These are phyloP conservation scores for Tuber aestivum DNA, from an alignment of 495 filamentous ascomycete genomes.

Conservation along the genomic window DNA sequence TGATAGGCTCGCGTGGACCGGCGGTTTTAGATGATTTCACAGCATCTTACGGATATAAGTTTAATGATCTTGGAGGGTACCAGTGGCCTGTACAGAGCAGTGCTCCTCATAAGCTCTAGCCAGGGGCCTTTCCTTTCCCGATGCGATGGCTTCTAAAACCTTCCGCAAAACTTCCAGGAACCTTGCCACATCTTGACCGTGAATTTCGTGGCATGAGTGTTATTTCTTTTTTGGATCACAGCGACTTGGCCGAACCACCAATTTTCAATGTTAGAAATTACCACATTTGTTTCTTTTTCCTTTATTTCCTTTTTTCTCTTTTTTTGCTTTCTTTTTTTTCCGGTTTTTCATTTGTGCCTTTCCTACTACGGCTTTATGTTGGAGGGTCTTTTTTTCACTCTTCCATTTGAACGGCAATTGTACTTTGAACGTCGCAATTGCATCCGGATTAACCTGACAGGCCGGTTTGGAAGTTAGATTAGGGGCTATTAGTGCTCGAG, in stretches of 20 bases:
- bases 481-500: background rate
- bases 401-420: background rate
- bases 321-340: background rate
- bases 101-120: constrained; percentile 67
- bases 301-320: background rate
- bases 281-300: background rate
- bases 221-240: constrained; percentile 5
- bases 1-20: constrained; percentile 84
- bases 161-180: background rate
- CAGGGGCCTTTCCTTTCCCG: constrained; percentile 15
- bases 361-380: background rate
- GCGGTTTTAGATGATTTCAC: constrained; percentile 98
- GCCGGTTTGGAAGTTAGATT: background rate
- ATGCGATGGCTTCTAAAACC: background rate
- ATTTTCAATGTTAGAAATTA: constrained; percentile 4
- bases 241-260: background rate
- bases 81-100: constrained; percentile 74
- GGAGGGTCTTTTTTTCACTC: background rate
- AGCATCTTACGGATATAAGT: constrained; percentile 95
- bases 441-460: background rate
- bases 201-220: background rate
- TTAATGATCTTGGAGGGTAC: constrained; percentile 93
- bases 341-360: background rate
- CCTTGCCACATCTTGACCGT: background rate
- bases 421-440: background rate